A percentile compares a stretch with the other conserved stretches of the same genome.
Evolutionary conservation across 2,329 filamentous ascomycete genomes (phyloP).

Genomic region (Lojkania enalia): DNA sequence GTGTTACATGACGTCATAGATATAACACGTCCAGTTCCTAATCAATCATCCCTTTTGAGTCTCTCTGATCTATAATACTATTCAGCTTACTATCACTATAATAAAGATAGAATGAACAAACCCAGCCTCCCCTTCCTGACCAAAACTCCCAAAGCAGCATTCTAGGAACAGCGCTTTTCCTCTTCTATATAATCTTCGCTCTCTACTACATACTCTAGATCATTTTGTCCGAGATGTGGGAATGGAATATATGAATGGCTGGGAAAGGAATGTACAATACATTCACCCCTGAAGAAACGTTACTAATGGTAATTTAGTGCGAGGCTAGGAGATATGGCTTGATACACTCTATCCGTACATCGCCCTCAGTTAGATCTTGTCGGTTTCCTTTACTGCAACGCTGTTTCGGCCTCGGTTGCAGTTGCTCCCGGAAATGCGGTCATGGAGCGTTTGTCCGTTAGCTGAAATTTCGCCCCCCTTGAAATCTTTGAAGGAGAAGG

Average conservation of each 20-base stretch:
- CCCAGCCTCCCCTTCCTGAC: too few species aligned
- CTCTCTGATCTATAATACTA: too few species aligned
- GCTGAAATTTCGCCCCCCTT: not conserved
- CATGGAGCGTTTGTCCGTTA: not conserved
- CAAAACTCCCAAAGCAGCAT: slow-evolving; percentile 28
- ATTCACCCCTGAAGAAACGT: not conserved
- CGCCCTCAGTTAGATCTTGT: slow-evolving; percentile 34
- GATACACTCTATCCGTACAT: slow-evolving; percentile 23
- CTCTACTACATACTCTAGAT: slow-evolving; percentile 28
- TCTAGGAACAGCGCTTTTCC: slow-evolving; percentile 34
- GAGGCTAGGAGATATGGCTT: slow-evolving; percentile 14
- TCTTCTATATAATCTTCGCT: slow-evolving; percentile 34
- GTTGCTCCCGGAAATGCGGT: slow-evolving; percentile 11
- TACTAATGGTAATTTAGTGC: not conserved
- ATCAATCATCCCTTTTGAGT: too few species aligned
- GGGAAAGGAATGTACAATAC: slow-evolving; percentile 25
- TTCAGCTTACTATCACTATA: too few species aligned
- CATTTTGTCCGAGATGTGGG: slow-evolving; percentile 31
- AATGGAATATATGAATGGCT: slow-evolving; percentile 36
- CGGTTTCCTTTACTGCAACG: slow-evolving; percentile 29
- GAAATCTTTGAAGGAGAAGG: not conserved
- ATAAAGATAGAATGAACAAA: too few species aligned
- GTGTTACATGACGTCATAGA: too few species aligned
- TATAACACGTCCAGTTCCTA: too few species aligned
- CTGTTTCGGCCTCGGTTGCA: slow-evolving; percentile 35